Evolutionary conservation across 2,329 filamentous ascomycete genomes (phyloP).

Genomic region (Colletotrichum incanum): DNA sequence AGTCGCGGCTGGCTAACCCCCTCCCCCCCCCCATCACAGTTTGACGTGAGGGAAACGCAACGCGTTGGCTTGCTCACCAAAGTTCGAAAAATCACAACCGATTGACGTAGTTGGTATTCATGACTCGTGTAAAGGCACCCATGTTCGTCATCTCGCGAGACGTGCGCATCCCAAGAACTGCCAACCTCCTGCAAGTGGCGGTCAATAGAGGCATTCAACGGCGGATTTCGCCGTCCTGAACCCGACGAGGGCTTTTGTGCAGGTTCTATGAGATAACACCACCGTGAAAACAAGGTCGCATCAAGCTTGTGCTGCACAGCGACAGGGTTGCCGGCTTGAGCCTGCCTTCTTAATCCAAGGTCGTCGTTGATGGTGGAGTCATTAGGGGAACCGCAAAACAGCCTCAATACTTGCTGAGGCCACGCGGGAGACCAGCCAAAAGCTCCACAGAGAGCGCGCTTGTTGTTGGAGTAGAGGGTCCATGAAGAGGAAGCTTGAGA

Average conservation of each 20-base stretch:
- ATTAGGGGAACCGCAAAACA: constrained; percentile 41
- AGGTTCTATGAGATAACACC: constrained; percentile 16
- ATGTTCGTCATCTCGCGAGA: constrained; percentile 31
- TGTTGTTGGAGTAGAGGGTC: constrained; percentile 40
- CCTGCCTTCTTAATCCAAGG: constrained; percentile 16
- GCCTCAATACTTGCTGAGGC: constrained; percentile 37
- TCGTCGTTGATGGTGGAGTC: constrained; percentile 35
- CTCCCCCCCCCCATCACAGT: background rate
- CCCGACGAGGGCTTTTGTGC: constrained; percentile 19
- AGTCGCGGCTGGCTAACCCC: constrained; percentile 21
- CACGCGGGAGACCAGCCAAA: constrained; percentile 36
- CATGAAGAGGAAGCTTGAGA: constrained; percentile 38
- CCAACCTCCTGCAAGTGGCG: constrained; percentile 36
- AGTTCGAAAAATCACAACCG: background rate
- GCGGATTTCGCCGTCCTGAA: constrained; percentile 8
- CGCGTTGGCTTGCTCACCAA: constrained; percentile 2
- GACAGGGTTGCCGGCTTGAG: constrained; percentile 16
- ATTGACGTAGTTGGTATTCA: constrained; percentile 39
- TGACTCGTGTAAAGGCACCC: constrained; percentile 36
- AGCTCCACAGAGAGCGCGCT: constrained; percentile 38
- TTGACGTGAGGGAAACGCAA: constrained; percentile 30
- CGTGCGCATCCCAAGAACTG: constrained; percentile 9
- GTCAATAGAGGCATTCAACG: constrained; percentile 20
- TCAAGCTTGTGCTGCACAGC: constrained; percentile 2
- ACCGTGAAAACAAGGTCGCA: constrained; percentile 4